These are phyloP conservation scores for Paratinospora sagittata DNA, from an alignment of 164 flowering plant species.

Conservation along the genomic window DNA sequence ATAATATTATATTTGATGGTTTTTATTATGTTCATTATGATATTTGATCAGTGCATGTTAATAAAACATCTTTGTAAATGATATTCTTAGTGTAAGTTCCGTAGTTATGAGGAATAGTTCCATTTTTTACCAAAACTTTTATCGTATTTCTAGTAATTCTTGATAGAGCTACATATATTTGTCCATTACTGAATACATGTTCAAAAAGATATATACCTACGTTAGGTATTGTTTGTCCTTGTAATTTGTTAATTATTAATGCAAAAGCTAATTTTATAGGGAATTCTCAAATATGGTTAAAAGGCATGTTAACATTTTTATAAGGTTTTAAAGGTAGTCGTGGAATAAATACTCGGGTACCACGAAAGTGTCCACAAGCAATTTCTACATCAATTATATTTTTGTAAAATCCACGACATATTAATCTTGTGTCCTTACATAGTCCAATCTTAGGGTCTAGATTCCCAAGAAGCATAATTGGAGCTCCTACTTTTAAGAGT, in stretches of 20 bases:
- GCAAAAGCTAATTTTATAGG: constrained; percentile 1
- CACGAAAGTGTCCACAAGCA: not conserved
- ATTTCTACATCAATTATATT: constrained; percentile 2
- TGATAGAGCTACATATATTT: not conserved
- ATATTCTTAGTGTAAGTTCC: not conserved
- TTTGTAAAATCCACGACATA: not conserved
- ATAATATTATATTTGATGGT: too few species aligned
- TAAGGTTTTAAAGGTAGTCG: constrained; percentile 3
- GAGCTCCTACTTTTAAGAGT: too few species aligned
- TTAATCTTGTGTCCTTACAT: not conserved
- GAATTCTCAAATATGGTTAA: not conserved
- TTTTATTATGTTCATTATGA: too few species aligned
- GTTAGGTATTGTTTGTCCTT: not conserved
- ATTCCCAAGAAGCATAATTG: too few species aligned
- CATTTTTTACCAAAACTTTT: not conserved
- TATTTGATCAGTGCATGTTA: too few species aligned
- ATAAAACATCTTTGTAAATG: not conserved
- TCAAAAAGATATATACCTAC: not conserved
- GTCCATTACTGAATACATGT: not conserved
- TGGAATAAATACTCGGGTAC: not conserved
- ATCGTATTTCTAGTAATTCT: not conserved
- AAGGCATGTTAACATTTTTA: not conserved
- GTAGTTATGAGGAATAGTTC: not conserved
- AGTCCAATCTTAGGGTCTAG: not conserved
- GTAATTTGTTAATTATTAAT: not conserved